Conservation (phyloP, 2,329 filamentous ascomycete species). For the Septoria linicola region DNA sequence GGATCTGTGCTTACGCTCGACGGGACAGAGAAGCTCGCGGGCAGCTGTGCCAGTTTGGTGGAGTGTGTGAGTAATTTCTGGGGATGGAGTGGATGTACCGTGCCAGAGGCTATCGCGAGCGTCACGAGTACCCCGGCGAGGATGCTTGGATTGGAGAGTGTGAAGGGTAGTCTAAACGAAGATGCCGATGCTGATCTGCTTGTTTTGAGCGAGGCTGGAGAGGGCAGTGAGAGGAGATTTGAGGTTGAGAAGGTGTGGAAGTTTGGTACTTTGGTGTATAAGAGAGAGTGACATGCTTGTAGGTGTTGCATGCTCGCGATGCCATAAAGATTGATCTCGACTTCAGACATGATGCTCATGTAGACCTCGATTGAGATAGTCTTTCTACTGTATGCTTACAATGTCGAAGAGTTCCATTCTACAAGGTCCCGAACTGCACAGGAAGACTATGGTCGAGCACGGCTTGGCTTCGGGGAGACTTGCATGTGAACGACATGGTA, state of each 20-base stretch:
- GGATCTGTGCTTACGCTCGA: slow-evolving; percentile 73
- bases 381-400: no score
- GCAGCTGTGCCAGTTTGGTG: slow-evolving; percentile 55
- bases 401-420: no score
- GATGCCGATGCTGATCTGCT: slow-evolving; percentile 59
- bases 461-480: no score
- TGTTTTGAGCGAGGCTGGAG: slow-evolving; percentile 57
- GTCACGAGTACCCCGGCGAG: slow-evolving; percentile 75
- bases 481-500: no score
- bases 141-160: slow-evolving; percentile 67
- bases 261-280: slow-evolving; percentile 60
- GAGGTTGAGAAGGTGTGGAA: slow-evolving; percentile 78
- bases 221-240: slow-evolving; percentile 51
- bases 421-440: background rate
- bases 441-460: background rate
- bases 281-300: slow-evolving; percentile 3
- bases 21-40: slow-evolving; percentile 75
- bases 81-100: slow-evolving; percentile 66
- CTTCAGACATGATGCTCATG: background rate
- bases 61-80: slow-evolving; percentile 82
- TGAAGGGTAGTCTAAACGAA: slow-evolving; percentile 60
- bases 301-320: background rate
- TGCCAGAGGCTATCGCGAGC: slow-evolving; percentile 67
- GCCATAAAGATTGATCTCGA: background rate
- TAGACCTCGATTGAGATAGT: no score